phyloP scores from a whole-genome alignment of 768 basidiomycete species.

The Holtermannia corniformis region DNA sequence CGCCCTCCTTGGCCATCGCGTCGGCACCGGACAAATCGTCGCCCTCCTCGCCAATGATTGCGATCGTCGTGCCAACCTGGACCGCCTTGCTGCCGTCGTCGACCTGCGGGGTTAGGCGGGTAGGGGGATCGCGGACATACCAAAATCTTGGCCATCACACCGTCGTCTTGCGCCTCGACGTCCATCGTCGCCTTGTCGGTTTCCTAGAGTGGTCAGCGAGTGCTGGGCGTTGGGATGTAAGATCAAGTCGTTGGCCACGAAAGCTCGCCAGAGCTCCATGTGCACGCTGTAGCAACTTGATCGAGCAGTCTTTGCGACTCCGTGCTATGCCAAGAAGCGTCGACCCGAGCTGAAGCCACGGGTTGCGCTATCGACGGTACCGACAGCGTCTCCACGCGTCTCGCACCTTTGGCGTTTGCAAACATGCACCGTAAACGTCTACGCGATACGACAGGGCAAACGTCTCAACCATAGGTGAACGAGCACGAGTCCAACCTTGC shows the following conservation, averaged over 20 bases:
- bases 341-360: no score
- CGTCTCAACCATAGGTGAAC: no score
- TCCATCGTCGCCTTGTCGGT: slow-evolving; percentile 99
- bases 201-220: slow-evolving; percentile 53
- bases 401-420: no score
- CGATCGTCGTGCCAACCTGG: slow-evolving; percentile 76
- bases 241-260: slow-evolving; percentile 1
- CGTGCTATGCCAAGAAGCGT: no score
- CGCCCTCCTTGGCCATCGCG: slow-evolving; percentile 58
- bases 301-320: no score
- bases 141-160: slow-evolving; percentile 90
- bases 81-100: slow-evolving; percentile 79
- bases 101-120: slow-evolving; percentile 46
- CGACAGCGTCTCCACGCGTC: no score
- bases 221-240: background rate
- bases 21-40: slow-evolving; percentile 81
- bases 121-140: slow-evolving; percentile 50
- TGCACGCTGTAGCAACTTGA: background rate
- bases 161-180: slow-evolving; percentile 97
- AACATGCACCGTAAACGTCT: no score
- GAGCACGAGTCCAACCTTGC: no score
- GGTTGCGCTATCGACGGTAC: no score
- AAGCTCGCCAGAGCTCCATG: background rate
- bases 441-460: no score
- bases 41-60: slow-evolving; percentile 86